Percentiles rank a stretch among this genome's conserved stretches.
Evolutionary conservation across 176 grass and related monocot genomes (phyloP).

Genomic region (Tuctoria greenei): DNA sequence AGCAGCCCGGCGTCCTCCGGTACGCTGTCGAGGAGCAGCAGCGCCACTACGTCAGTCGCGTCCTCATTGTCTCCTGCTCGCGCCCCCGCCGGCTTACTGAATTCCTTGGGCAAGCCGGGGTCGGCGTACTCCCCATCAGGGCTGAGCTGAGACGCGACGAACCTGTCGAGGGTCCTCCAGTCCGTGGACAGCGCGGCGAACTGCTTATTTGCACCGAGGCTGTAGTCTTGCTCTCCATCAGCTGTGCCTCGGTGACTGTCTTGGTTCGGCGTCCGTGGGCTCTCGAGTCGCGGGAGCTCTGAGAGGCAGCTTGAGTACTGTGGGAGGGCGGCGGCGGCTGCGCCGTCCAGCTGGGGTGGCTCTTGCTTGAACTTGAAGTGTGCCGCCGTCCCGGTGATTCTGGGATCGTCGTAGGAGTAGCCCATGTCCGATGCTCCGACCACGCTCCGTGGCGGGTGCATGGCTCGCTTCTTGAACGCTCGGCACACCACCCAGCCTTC

Average conservation of each 20-base stretch:
- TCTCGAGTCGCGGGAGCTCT: conserved; percentile 57
- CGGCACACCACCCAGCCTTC: conserved; percentile 91
- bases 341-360: conserved; percentile 10
- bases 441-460: conserved; percentile 40
- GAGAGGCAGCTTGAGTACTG: conserved; percentile 39
- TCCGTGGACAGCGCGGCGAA: conserved; percentile 30
- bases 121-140: not conserved
- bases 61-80: not conserved
- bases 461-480: conserved; percentile 78
- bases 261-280: conserved; percentile 33
- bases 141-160: conserved; percentile 68
- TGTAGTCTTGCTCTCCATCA: conserved; percentile 12
- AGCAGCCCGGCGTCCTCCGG: conserved; percentile 29
- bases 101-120: not conserved
- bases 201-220: not conserved
- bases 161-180: conserved; percentile 61
- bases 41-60: conserved; percentile 26
- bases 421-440: conserved; percentile 46
- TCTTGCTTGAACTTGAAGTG: conserved; percentile 52
- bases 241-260: not conserved
- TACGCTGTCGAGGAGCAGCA: conserved; percentile 29
- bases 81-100: not conserved
- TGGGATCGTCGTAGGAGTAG: conserved; percentile 38
- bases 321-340: conserved; percentile 10
- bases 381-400: conserved; percentile 5